Conservation (phyloP, 148 eudicot genomes). For the Rhododendron griersonianum region DNA sequence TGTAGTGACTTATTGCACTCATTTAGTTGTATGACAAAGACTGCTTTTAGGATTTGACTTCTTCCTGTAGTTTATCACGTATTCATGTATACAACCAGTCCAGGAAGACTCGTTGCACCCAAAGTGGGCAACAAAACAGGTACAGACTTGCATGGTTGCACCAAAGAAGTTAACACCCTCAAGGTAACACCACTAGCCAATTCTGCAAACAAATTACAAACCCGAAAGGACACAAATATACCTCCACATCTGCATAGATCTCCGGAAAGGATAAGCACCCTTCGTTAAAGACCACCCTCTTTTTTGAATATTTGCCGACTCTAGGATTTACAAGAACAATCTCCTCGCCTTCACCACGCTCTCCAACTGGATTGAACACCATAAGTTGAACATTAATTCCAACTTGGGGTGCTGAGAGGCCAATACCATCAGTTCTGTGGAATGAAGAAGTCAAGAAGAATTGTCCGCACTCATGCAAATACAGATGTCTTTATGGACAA, state of each 20-base stretch:
- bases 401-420: conserved; percentile 99
- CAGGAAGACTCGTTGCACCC: neutral
- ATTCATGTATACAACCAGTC: neutral
- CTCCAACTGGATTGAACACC: conserved; percentile 94
- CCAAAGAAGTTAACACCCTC: neutral
- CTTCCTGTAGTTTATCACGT: neutral
- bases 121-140: neutral
- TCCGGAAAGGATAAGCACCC: conserved; percentile 95
- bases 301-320: conserved; percentile 64
- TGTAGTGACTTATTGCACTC: neutral
- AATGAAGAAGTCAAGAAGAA: conserved; percentile 43
- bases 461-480: conserved; percentile 36
- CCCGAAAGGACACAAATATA: conserved; percentile 17
- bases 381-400: conserved; percentile 92
- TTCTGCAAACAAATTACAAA: neutral
- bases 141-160: neutral
- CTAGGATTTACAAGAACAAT: conserved; percentile 90
- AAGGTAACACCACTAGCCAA: neutral
- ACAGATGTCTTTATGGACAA: conserved; percentile 19
- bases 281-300: conserved; percentile 56
- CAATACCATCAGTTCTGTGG: conserved; percentile 98
- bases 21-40: neutral
- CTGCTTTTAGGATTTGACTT: neutral
- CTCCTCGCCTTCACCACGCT: conserved; percentile 91
- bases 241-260: conserved; percentile 83